Evolutionary conservation across 1,284 basidiomycete genomes (phyloP).

Genomic region (Irpex lacteus): DNA sequence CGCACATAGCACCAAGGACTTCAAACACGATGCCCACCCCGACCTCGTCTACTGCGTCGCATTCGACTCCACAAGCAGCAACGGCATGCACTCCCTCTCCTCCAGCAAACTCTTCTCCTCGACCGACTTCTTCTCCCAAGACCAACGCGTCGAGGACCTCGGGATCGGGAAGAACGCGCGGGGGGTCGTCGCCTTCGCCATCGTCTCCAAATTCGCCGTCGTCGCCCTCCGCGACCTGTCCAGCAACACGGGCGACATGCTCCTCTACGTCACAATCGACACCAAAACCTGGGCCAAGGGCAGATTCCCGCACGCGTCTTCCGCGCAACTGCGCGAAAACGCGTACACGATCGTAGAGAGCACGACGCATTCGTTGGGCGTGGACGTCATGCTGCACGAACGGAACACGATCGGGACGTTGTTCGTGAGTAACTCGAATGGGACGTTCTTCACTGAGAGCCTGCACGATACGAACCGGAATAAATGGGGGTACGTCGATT

Average conservation of each 20-base stretch:
- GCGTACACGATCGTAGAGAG: constrained; percentile 96
- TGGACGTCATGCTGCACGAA: constrained; percentile 87
- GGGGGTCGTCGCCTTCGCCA: constrained; percentile 86
- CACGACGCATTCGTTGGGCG: constrained; percentile 88
- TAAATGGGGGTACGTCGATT: constrained; percentile 87
- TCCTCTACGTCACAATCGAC: constrained; percentile 83
- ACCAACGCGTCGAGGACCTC: constrained; percentile 72
- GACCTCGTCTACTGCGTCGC: constrained; percentile 87
- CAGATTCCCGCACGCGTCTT: constrained; percentile 83
- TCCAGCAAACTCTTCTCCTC: constrained; percentile 79
- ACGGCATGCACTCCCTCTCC: constrained; percentile 51
- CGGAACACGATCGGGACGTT: constrained; percentile 79
- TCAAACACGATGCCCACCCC: constrained; percentile 68
- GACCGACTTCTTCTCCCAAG: constrained; percentile 75
- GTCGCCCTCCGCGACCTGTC: constrained; percentile 76
- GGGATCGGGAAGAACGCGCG: constrained; percentile 81
- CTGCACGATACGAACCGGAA: constrained; percentile 91
- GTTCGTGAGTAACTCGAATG: constrained; percentile 93
- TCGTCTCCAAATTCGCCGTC: constrained; percentile 88
- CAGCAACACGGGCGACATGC: constrained; percentile 63
- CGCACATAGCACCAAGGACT: constrained; percentile 78
- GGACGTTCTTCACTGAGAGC: constrained; percentile 93
- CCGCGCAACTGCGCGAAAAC: constrained; percentile 78
- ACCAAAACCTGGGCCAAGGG: constrained; percentile 80
- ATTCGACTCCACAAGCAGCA: constrained; percentile 59